Evolutionary conservation across 768 basidiomycete genomes (phyloP), one percentile per base, ranked within the genome.

Genomic region (Sutorius australiensis): DNA sequence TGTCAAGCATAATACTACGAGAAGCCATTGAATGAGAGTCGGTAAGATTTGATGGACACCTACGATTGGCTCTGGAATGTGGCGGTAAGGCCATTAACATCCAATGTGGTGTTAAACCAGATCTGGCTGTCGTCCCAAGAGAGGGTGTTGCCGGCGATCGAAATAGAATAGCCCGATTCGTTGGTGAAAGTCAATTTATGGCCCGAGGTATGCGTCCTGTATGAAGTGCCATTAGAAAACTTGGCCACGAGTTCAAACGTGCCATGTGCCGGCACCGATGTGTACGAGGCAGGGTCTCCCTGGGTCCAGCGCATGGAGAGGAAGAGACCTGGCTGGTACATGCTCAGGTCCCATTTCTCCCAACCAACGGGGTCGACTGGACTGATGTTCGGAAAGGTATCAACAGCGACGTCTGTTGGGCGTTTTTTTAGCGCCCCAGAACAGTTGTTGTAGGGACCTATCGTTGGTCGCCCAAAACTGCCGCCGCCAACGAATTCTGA

Each of bases 401-500:
- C 56, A 21, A 49, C 38, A 10, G 52, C 56, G 33, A 54, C 31
- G 33, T 51, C 51, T 10, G 12, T 51, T 2, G 55, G 58, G 6
- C 38, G 51, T 11, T 12, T 17, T 14, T 43, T 43, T n/a, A 61
- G 28, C 8, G 27, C 28, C 13, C 59, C 57, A 7, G 53, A 58
- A 34, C 59, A 60, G 30, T 55, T 58, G n/a, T 58, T 55, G 48
- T 52, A 55, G 5, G 59, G 59, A 12, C 59, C 56, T 7, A 43
- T 52, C 8, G 42, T 48, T 30, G 50, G 1, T 6, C 28, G 28
- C 11, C 32, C 45, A 48, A 48, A 48, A 3, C 17, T 48, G 13
- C 50, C 44, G 5, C 13, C 10, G 4, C 3, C 4, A 19, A 46
- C 13, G 43, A 47, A 47, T 33, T 50, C 49, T 34, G 30, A 40